A percentile compares a stretch with the other conserved stretches of the same genome.
Evolutionary conservation across 768 basidiomycete species (phyloP).

Genomic region (Mycena galopus): DNA sequence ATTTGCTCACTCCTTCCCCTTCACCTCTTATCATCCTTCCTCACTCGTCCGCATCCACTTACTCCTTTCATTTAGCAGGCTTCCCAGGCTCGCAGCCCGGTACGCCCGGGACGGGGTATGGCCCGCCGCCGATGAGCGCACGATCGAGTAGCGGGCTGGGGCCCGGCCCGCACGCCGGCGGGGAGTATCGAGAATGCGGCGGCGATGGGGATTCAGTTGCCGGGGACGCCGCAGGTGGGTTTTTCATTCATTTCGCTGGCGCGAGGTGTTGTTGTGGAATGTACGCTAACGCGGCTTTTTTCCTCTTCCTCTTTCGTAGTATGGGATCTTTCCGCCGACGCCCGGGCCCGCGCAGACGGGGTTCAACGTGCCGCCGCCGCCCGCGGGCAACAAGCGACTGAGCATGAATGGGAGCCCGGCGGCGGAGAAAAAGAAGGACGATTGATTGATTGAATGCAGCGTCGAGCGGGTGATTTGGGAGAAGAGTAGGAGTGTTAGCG

Average conservation of each 20-base stretch:
- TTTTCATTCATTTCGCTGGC: no score
- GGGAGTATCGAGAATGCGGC: slow-evolving; percentile 19
- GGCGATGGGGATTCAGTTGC: slow-evolving; percentile 25
- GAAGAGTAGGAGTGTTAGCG: neutral
- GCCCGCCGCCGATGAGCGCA: slow-evolving; percentile 28
- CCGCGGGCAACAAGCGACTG: slow-evolving; percentile 41
- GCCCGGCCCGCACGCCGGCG: slow-evolving; percentile 3
- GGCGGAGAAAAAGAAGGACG: slow-evolving; percentile 59
- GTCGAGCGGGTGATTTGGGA: neutral
- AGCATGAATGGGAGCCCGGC: slow-evolving; percentile 44
- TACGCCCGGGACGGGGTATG: neutral
- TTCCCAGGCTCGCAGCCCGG: slow-evolving; percentile 13
- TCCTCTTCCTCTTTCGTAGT: neutral
- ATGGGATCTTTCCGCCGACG: slow-evolving; percentile 47
- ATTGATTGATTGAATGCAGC: slow-evolving; percentile 37
- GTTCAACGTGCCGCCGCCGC: slow-evolving; percentile 48
- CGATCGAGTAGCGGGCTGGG: slow-evolving; percentile 18
- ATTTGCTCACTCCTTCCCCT: neutral
- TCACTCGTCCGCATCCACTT: slow-evolving; percentile 16
- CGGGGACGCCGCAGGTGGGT: slow-evolving; percentile 31
- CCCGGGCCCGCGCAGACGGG: slow-evolving; percentile 47
- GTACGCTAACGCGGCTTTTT: neutral
- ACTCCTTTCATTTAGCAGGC: no score
- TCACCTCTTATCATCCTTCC: slow-evolving; percentile 55
- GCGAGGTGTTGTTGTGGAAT: no score